Evolutionary conservation across 2,329 filamentous ascomycete species (phyloP).

Genomic region (Aspergillus sp.): DNA sequence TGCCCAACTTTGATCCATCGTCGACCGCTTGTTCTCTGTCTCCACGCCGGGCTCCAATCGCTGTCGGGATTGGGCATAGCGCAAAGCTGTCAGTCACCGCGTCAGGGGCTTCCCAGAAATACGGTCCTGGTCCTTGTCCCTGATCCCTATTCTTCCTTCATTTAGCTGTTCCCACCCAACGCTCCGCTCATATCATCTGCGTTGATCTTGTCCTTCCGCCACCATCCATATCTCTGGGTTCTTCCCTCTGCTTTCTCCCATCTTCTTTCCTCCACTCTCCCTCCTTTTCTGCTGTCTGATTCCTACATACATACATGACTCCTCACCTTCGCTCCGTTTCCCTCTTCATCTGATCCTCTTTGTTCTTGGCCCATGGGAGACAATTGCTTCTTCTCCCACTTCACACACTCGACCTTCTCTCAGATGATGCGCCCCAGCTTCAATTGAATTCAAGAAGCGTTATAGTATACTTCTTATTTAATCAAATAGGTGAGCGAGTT

Average conservation of each 20-base stretch:
- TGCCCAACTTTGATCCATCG: slow-evolving; percentile 11
- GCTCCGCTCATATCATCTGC: slow-evolving; percentile 30
- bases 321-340: slow-evolving; percentile 17
- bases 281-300: slow-evolving; percentile 3
- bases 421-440: slow-evolving; percentile 22
- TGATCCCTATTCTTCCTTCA: slow-evolving; percentile 14
- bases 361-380: slow-evolving; percentile 18
- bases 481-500: slow-evolving; percentile 4
- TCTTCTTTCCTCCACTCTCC: slow-evolving; percentile 10
- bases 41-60: slow-evolving; percentile 17
- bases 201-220: slow-evolving; percentile 21
- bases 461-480: neutral
- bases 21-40: slow-evolving; percentile 19
- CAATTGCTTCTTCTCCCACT: slow-evolving; percentile 9
- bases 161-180: slow-evolving; percentile 24
- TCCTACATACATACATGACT: slow-evolving; percentile 13
- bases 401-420: slow-evolving; percentile 10
- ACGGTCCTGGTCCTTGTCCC: slow-evolving; percentile 6
- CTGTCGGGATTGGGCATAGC: slow-evolving; percentile 17
- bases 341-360: slow-evolving; percentile 8
- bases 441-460: slow-evolving; percentile 14
- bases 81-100: slow-evolving; percentile 30
- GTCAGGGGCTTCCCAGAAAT: slow-evolving; percentile 23
- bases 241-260: slow-evolving; percentile 21
- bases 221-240: slow-evolving; percentile 20